Evolutionary conservation across 1,139 yeast species (phyloP).

Genomic region (Taphrina flavorubra): DNA sequence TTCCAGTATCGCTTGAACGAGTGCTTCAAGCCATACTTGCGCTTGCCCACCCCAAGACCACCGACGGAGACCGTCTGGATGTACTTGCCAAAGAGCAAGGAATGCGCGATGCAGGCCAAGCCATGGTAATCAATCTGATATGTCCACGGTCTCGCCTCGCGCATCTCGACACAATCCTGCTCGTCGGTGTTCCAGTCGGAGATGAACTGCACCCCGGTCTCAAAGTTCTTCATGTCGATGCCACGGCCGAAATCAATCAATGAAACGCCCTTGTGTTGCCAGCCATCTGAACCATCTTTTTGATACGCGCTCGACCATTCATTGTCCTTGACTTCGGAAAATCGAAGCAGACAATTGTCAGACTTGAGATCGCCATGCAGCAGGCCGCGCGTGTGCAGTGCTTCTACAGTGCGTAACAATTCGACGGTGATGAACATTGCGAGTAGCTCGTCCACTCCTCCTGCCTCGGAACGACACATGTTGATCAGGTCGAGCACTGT

Average conservation of each 20-base stretch:
- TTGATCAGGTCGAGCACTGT: conserved; percentile 77
- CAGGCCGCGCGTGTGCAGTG: conserved; percentile 67
- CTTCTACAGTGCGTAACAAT: conserved; percentile 64
- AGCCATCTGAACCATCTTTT: conserved; percentile 55
- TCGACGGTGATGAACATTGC: conserved; percentile 70
- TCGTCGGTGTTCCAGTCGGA: conserved; percentile 69
- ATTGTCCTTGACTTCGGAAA: conserved; percentile 51
- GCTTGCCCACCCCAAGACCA: conserved; percentile 44
- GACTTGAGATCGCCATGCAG: conserved; percentile 88
- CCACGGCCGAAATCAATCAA: conserved; percentile 86
- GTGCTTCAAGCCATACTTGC: conserved; percentile 54
- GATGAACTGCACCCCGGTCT: conserved; percentile 59
- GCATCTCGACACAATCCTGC: conserved; percentile 81
- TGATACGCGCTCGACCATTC: conserved; percentile 49
- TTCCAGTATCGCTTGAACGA: conserved; percentile 81
- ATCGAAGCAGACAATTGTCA: conserved; percentile 81
- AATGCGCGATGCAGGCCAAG: conserved; percentile 74
- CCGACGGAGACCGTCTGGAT: conserved; percentile 56
- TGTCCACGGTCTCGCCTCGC: conserved; percentile 68
- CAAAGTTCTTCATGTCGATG: conserved; percentile 69
- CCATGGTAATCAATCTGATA: conserved; percentile 88
- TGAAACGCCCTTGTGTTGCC: conserved; percentile 65
- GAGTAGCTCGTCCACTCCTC: conserved; percentile 64
- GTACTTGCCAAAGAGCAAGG: conserved; percentile 65
- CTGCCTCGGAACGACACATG: conserved; percentile 47